Evolutionary conservation across 352 stramenopile genomes (phyloP).

Genomic region (Globisporangium paroecandrum): DNA sequence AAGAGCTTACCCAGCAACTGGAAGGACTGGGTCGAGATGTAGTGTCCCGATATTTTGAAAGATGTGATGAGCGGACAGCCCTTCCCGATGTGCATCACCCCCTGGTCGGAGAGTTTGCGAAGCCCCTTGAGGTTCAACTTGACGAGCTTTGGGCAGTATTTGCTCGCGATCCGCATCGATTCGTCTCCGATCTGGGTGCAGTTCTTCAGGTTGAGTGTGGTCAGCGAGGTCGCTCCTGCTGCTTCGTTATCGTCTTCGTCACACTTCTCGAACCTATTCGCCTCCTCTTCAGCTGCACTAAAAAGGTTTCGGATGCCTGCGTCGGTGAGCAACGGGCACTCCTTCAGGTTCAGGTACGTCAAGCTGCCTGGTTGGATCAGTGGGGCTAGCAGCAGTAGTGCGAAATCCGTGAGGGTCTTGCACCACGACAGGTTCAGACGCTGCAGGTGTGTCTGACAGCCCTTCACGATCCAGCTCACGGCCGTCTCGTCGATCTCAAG

Average conservation of each 20-base stretch:
- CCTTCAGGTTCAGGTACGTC: constrained; percentile 39
- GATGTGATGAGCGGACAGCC: constrained; percentile 33
- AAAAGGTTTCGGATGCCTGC: constrained; percentile 48
- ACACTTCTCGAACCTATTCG: not conserved
- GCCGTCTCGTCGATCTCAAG: constrained; percentile 58
- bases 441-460: constrained; percentile 33
- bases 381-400: constrained; percentile 46
- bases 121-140: constrained; percentile 58
- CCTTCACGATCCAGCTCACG: constrained; percentile 69
- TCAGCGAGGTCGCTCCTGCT: constrained; percentile 7
- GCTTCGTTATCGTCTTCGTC: constrained; percentile 26
- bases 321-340: constrained; percentile 44
- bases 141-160: constrained; percentile 29
- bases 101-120: constrained; percentile 51
- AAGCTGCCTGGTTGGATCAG: constrained; percentile 25
- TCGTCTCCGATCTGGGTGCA: constrained; percentile 47
- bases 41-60: constrained; percentile 50
- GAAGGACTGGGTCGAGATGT: constrained; percentile 47
- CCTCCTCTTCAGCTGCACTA: constrained; percentile 20
- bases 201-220: constrained; percentile 52
- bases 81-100: constrained; percentile 45
- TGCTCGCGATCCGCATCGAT: constrained; percentile 30
- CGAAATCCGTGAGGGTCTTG: constrained; percentile 49
- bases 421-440: constrained; percentile 50
- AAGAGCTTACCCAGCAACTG: constrained; percentile 56